Base-by-base conservation (phyloP, 164 flowering plant genomes). In the Kalanchoe fedtschenkoi region DNA sequence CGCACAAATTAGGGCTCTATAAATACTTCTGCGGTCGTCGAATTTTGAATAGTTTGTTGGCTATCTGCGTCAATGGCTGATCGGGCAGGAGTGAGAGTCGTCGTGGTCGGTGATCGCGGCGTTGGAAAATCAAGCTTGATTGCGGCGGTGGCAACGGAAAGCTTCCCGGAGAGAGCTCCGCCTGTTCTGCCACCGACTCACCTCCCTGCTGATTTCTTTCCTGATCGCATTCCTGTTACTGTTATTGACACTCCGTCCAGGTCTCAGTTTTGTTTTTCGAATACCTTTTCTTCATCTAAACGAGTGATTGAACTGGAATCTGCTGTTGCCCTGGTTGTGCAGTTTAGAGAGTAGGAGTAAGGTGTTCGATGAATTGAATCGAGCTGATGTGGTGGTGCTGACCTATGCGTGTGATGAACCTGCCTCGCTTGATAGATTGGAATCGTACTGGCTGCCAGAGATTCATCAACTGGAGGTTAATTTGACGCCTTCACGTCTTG, bases 341-440 rank as follows among this genome's bases (percentile, higher is more conserved):
- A 89, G 96, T 33, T 63, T 70, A 62, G 92, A 88, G 72, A 74
- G 76, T 77, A 74, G 84, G 47, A 67, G 60, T 65, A 86, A 76
- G 69, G 74, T 89, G 32, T 78, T 77, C 0, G 88, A 85, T 47
- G 99, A 95, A 69, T 68, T 89, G 66, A 80, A 51, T 69, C 76
- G 75, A 13, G 99, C 99, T 21, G 97, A 95, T 83, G 95, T 88
- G 6, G 88, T 91, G 51, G 88, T 95, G 33, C 68, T 95, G 39
- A 95, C 99, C 30, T 95, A 95, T 70, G 96, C 96, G 0, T 95
- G 99, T 65, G 96, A 95, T 76, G 78, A 74, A 51, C 86, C 88
- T 44, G 68, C 69, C 6, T 83, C 93, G 2, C 82, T 95, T 69
- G 83, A 75, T 51, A 80, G 87, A 3, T 65, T 95, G 73, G 79